Conservation (phyloP, 2,329 filamentous ascomycete species). For the Nigrospora oryzae region DNA sequence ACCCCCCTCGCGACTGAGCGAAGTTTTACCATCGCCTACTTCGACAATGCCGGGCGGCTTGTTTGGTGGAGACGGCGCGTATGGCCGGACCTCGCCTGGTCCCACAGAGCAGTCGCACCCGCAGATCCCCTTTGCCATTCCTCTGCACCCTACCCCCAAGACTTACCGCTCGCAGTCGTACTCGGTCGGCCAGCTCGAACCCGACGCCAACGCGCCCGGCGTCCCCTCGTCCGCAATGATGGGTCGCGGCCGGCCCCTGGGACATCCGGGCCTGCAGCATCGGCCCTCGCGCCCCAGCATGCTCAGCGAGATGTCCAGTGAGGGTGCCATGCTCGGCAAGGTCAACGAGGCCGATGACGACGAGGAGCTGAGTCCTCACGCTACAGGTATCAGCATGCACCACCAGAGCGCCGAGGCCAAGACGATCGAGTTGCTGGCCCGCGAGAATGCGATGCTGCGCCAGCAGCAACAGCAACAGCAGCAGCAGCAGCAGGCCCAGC, state of each 20-base stretch:
- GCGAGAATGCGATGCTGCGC: constrained; percentile 55
- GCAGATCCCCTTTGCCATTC: constrained; percentile 80
- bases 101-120: constrained; percentile 46
- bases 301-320: constrained; percentile 63
- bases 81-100: constrained; percentile 40
- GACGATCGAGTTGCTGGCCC: constrained; percentile 52
- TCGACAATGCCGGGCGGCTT: constrained; percentile 46
- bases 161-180: constrained; percentile 94
- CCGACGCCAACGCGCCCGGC: constrained; percentile 40
- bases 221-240: constrained; percentile 40
- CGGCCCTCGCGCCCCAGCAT: constrained; percentile 73
- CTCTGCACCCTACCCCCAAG: constrained; percentile 82
- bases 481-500: constrained; percentile 2
- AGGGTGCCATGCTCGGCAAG: constrained; percentile 54
- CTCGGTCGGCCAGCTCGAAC: constrained; percentile 83
- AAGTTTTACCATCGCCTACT: constrained; percentile 69
- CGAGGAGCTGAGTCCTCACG: constrained; percentile 40
- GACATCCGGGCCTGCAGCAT: constrained; percentile 66
- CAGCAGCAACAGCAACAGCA: constrained; percentile 32
- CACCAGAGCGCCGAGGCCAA: constrained; percentile 50
- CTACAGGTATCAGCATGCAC: constrained; percentile 45
- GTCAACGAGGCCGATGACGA: constrained; percentile 64
- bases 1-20: constrained; percentile 62
- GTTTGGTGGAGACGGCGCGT: constrained; percentile 34
- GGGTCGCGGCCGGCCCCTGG: constrained; percentile 41